Percentiles rank a stretch among this genome's conserved stretches.
These are phyloP conservation scores for Xylariaceae sp. DNA, from an alignment of 2,329 filamentous ascomycete genomes.

Conservation along the genomic window DNA sequence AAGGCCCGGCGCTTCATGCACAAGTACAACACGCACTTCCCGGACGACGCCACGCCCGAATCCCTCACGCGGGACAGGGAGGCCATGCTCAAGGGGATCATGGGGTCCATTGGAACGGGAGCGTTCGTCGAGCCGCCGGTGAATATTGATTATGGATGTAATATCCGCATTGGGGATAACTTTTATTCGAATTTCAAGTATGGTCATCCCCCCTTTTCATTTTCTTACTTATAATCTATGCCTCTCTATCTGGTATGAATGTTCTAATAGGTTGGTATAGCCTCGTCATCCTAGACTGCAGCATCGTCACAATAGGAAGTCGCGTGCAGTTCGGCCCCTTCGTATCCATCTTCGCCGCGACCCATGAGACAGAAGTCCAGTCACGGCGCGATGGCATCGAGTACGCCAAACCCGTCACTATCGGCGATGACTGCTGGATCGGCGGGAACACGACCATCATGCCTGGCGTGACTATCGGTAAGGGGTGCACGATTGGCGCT, in stretches of 20 bases:
- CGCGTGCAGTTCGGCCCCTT: constrained; percentile 68
- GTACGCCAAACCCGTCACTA: constrained; percentile 42
- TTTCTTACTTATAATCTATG: neutral
- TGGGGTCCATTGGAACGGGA: constrained; percentile 47
- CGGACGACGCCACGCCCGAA: constrained; percentile 42
- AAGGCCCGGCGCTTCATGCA: constrained; percentile 50
- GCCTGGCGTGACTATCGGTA: constrained; percentile 49
- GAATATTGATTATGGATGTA: constrained; percentile 60
- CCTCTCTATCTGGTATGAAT: neutral
- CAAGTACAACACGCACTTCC: constrained; percentile 55
- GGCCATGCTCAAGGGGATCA: constrained; percentile 43
- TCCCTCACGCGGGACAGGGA: constrained; percentile 37
- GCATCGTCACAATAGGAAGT: constrained; percentile 61
- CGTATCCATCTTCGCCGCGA: constrained; percentile 64
- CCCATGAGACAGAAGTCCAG: constrained; percentile 61
- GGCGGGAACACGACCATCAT: constrained; percentile 46
- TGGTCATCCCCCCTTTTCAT: constrained; percentile 11
- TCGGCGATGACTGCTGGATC: constrained; percentile 53
- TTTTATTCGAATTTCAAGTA: constrained; percentile 60
- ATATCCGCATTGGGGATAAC: constrained; percentile 55
- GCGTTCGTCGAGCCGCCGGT: constrained; percentile 57
- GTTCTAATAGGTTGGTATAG: constrained; percentile 24
- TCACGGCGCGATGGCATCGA: constrained; percentile 44
- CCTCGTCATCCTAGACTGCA: constrained; percentile 66
- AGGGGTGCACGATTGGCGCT: constrained; percentile 47